Evolutionary conservation across 495 filamentous ascomycete genomes (phyloP).

Genomic region (Ascobolus immersus): DNA sequence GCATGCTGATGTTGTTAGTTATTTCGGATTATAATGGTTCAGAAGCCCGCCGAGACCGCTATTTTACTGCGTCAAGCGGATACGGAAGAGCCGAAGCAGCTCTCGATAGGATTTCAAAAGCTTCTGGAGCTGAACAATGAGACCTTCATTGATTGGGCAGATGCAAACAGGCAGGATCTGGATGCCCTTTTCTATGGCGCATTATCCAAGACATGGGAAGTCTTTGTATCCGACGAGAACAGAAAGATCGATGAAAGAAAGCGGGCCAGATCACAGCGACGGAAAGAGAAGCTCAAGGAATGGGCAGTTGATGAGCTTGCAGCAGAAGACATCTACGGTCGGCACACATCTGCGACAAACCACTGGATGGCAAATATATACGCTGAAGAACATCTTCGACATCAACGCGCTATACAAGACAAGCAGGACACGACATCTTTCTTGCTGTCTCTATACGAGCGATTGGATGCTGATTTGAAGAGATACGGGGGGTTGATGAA

Average conservation of each 20-base stretch:
- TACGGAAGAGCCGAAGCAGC: conserved; percentile 35
- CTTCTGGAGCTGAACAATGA: conserved; percentile 67
- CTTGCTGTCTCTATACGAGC: conserved; percentile 42
- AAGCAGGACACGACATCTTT: conserved; percentile 66
- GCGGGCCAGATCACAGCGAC: conserved; percentile 37
- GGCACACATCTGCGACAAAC: conserved; percentile 57
- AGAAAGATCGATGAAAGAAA: conserved; percentile 44
- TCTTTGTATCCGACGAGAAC: conserved; percentile 61
- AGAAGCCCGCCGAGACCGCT: conserved; percentile 66
- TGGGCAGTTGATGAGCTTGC: conserved; percentile 45
- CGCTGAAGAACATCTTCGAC: conserved; percentile 69
- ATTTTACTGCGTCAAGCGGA: conserved; percentile 43
- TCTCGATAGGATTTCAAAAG: conserved; percentile 59
- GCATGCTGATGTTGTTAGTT: conserved; percentile 7
- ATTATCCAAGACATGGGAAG: conserved; percentile 58
- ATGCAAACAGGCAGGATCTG: conserved; percentile 54
- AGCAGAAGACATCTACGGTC: conserved; percentile 42
- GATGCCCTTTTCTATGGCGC: conserved; percentile 54
- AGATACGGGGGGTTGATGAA: conserved; percentile 59
- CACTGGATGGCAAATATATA: conserved; percentile 91
- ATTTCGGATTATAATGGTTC: conserved; percentile 75
- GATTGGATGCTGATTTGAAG: conserved; percentile 44
- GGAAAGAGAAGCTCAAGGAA: conserved; percentile 54
- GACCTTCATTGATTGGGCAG: conserved; percentile 67
- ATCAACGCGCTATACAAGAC: conserved; percentile 67